A percentile compares a stretch with the other conserved stretches of the same genome.
Evolutionary conservation across 352 stramenopile genomes (phyloP).

Genomic region (Pythium aristosporum): DNA sequence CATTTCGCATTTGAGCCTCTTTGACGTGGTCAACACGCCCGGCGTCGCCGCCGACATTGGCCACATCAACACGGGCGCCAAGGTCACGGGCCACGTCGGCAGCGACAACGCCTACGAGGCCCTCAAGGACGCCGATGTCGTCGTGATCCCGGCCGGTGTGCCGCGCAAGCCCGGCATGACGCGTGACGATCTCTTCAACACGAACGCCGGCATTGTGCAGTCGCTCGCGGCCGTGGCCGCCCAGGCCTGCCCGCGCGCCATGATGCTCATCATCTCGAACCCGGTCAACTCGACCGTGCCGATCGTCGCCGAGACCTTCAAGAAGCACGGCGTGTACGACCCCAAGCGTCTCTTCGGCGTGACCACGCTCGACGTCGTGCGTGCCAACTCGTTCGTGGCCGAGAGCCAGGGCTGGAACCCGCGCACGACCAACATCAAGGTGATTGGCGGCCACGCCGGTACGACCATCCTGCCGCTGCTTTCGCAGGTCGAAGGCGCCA

Average conservation of each 20-base stretch:
- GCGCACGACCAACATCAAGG: conserved; percentile 86
- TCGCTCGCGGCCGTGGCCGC: conserved; percentile 93
- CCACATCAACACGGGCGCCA: conserved; percentile 88
- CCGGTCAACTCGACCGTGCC: conserved; percentile 99
- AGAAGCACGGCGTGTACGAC: conserved; percentile 96
- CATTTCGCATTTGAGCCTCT: conserved; percentile 96
- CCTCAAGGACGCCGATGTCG: conserved; percentile 89
- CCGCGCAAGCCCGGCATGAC: conserved; percentile 98
- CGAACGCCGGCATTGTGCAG: conserved; percentile 96
- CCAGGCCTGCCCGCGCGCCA: conserved; percentile 95
- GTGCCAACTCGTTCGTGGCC: conserved; percentile 95
- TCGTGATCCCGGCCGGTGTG: conserved; percentile 99
- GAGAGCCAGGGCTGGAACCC: conserved; percentile 80
- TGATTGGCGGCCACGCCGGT: conserved; percentile 98
- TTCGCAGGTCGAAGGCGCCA: conserved; percentile 92
- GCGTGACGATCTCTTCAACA: conserved; percentile 96
- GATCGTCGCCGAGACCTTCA: conserved; percentile 98
- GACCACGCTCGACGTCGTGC: conserved; percentile 98
- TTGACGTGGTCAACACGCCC: conserved; percentile 98
- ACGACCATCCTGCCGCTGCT: conserved; percentile 99
- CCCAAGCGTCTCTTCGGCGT: conserved; percentile 98
- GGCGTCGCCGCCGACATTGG: conserved; percentile 97
- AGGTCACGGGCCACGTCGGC: conserved; percentile 37
- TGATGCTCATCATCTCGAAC: conserved; percentile 98
- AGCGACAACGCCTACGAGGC: conserved; percentile 57